phyloP scores from a whole-genome alignment of 2,329 filamentous ascomycete genomes.

The Coniochaeta pulveracea region DNA sequence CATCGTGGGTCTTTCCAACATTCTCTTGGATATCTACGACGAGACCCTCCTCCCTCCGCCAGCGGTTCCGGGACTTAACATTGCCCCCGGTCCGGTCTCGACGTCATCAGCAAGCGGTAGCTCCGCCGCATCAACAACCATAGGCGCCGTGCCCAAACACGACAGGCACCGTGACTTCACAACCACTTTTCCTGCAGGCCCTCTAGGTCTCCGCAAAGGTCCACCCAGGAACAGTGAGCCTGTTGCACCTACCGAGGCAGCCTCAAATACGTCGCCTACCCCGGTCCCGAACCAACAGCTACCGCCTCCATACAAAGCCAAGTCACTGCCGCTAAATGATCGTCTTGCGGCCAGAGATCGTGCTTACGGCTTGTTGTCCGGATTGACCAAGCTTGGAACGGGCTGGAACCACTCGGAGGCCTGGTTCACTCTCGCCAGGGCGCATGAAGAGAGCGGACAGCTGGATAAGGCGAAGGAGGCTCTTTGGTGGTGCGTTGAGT shows the following conservation, averaged over 20 bases:
- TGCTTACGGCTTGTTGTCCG: conserved; percentile 72
- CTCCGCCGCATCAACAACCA: conserved; percentile 7
- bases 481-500: conserved; percentile 93
- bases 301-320: conserved; percentile 41
- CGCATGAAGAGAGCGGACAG: conserved; percentile 80
- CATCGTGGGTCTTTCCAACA: conserved; percentile 71
- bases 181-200: not conserved
- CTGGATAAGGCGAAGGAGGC: conserved; percentile 81
- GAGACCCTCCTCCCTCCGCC: conserved; percentile 52
- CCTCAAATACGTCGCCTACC: not conserved
- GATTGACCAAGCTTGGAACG: conserved; percentile 71
- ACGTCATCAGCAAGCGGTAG: conserved; percentile 8
- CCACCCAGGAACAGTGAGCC: not conserved
- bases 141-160: conserved; percentile 1
- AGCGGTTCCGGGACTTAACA: conserved; percentile 33
- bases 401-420: conserved; percentile 91
- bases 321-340: conserved; percentile 61
- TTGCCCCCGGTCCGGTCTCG: conserved; percentile 17
- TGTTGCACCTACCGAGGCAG: too few relatives aligned
- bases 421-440: conserved; percentile 80
- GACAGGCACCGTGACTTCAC: not conserved
- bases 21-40: conserved; percentile 77
- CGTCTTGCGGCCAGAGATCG: conserved; percentile 83
- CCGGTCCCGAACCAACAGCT: conserved; percentile 26
- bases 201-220: not conserved